A percentile compares a stretch with the other conserved stretches of the same genome.
phyloP scores from a whole-genome alignment of 208 protist genomes.

The Acanthamoeba triangularis region DNA sequence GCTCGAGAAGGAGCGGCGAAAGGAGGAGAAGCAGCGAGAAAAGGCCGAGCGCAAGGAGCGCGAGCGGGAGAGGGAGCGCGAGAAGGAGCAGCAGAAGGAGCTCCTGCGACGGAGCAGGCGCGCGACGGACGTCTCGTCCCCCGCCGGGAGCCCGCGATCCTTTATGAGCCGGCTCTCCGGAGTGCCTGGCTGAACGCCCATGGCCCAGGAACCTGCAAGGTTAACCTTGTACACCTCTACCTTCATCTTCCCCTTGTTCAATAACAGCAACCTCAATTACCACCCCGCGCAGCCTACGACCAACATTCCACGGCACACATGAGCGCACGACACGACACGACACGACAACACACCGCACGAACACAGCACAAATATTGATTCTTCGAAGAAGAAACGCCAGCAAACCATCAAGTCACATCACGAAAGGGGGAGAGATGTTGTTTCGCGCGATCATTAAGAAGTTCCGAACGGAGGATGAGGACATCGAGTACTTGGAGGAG shows the following conservation, averaged over 20 bases:
- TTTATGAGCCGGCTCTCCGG: background rate
- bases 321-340: no score
- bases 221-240: no score
- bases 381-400: background rate
- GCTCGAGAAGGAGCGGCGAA: background rate
- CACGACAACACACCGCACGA: no score
- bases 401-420: background rate
- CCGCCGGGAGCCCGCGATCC: background rate
- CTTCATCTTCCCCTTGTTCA: no score
- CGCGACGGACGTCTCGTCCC: background rate
- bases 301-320: no score
- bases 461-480: conserved; percentile 76
- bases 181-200: background rate
- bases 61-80: background rate
- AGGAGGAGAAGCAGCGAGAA: conserved; percentile 21
- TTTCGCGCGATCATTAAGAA: conserved; percentile 74
- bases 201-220: no score
- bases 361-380: no score
- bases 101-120: background rate
- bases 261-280: no score
- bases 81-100: background rate
- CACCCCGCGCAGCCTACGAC: no score
- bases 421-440: conserved; percentile 11
- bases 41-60: background rate
- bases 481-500: conserved; percentile 65